Evolutionary conservation across 1,139 yeast genomes (phyloP).

Genomic region (Geotrichum histeridarum): DNA sequence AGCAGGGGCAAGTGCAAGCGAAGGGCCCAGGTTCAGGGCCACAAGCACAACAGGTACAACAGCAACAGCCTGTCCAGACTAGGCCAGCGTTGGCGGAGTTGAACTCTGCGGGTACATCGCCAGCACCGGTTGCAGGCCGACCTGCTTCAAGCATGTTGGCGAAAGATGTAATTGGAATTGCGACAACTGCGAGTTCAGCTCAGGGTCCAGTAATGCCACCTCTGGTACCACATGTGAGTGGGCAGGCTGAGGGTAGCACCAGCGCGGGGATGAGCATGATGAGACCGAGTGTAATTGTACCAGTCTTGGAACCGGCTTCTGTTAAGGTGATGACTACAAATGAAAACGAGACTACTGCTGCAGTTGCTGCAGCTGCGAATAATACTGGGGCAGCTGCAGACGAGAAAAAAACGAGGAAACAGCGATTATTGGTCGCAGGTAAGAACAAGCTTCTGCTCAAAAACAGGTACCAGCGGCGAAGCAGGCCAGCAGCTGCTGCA

Average conservation of each 20-base stretch:
- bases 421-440: constrained; percentile 3
- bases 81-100: not conserved
- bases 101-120: not conserved
- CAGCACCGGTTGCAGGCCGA: not conserved
- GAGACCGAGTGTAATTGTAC: too few relatives aligned
- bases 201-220: not conserved
- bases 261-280: too few relatives aligned
- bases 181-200: not conserved
- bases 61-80: not conserved
- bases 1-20: constrained; percentile 1
- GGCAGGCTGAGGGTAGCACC: too few relatives aligned
- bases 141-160: not conserved
- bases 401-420: constrained; percentile 1
- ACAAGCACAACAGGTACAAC: not conserved
- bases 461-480: constrained; percentile 1
- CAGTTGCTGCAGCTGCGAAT: not conserved
- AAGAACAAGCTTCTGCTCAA: not conserved
- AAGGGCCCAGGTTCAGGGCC: not conserved
- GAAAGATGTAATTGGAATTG: not conserved
- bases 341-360: not conserved
- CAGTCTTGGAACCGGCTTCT: too few relatives aligned
- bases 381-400: not conserved
- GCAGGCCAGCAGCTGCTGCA: not conserved
- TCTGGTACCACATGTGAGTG: too few relatives aligned
- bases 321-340: not conserved